Base-by-base conservation (phyloP, 345 rosid species). In the Syzygium grande region DNA sequence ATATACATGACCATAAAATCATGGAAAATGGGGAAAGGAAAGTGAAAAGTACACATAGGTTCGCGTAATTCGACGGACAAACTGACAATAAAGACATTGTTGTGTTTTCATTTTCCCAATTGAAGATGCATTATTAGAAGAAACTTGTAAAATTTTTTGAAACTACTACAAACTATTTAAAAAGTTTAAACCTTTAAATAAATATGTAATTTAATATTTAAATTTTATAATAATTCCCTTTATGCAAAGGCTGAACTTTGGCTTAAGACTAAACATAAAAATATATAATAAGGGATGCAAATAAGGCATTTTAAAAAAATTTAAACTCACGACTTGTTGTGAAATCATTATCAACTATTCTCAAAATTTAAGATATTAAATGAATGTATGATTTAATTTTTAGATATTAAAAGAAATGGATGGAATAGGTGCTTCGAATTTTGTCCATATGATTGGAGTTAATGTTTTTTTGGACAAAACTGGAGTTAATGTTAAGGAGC, bases 1-100 rank as follows among this genome's bases (percentile, higher is more conserved):
- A 61, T n/a, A 27, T n/a, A 61, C 11, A 61, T 61, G 30, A 61
- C 68, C 34, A 61, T 27, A 12, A 61, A 27, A 27, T 61, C 15
- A 27, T 61, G 34, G 68, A 61, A 61, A 61, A n/a, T 61, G 5
- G 1, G 3, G 6, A 34, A 61, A 27, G 68, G 1, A 61, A 61
- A 61, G 68, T n/a, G 17, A 61, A n/a, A 52, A 61, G 1, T 5
- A 27, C 68, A 61, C 2, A 15, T 2, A 9, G 2, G 15, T 1
- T 61, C 6, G 27, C 0, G 2, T 61, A 0, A 61, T 61, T 61
- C 2, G 0, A 1, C 0, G 68, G 68, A 27, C 34, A 61, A 12
- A 6, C 15, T 0, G 0, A 61, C 16, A 61, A 27, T 61, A 61
- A 59, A 61, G 17, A 61, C 34, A 0, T 6, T 8, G 6, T 61